Percentiles rank a stretch among this genome's conserved stretches.
Evolutionary conservation across 768 basidiomycete species (phyloP).

Genomic region (Xerocomus spinulosus): DNA sequence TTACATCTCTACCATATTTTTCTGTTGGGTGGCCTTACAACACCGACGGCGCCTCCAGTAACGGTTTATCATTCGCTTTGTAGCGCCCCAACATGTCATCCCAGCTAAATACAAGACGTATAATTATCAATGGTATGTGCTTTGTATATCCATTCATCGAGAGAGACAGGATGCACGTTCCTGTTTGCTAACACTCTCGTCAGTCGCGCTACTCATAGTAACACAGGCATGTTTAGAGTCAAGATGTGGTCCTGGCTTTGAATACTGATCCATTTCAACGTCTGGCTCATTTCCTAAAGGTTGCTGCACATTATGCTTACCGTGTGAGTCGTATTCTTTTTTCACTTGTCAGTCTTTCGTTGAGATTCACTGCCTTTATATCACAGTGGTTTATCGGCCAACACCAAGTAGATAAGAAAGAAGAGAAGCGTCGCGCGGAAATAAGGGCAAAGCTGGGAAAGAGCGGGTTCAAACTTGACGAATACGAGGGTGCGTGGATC

Average conservation of each 20-base stretch:
- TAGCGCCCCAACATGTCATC: conserved; percentile 15
- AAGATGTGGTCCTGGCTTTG: too few relatives aligned
- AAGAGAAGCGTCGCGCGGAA: conserved; percentile 66
- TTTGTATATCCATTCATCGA: background rate
- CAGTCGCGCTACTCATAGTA: conserved; percentile 50
- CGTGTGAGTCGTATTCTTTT: conserved; percentile 41
- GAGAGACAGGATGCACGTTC: background rate
- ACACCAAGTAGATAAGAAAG: conserved; percentile 48
- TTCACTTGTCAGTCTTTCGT: background rate
- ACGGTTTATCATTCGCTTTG: background rate
- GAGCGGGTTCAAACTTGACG: conserved; percentile 70
- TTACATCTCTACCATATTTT: background rate
- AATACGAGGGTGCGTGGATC: conserved; percentile 74
- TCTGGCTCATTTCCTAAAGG: conserved; percentile 39
- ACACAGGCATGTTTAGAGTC: conserved; percentile 41
- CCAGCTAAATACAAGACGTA: conserved; percentile 38
- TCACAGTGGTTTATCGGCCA: conserved; percentile 63
- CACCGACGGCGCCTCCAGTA: background rate
- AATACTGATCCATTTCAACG: conserved; percentile 2
- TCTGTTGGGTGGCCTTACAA: background rate
- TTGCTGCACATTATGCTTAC: conserved; percentile 73
- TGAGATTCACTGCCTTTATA: background rate
- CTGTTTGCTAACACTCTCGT: conserved; percentile 9
- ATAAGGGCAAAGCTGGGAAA: conserved; percentile 69
- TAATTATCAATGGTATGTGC: conserved; percentile 41